These are phyloP conservation scores for Aspergillus sp. DNA, from an alignment of 2,329 filamentous ascomycete genomes.

Conservation along the genomic window DNA sequence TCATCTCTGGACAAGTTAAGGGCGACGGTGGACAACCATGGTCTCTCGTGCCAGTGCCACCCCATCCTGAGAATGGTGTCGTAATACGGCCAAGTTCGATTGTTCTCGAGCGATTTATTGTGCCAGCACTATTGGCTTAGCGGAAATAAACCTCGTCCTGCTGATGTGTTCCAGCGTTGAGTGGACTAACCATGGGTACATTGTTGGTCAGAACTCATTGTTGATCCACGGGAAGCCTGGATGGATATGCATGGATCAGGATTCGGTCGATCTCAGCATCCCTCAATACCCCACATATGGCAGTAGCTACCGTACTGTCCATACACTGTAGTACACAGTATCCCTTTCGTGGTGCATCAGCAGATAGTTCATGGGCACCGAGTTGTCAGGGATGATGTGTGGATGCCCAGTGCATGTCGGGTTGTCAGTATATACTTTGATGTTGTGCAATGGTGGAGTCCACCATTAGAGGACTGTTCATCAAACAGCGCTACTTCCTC, in stretches of 20 bases:
- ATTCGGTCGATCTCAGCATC: not conserved
- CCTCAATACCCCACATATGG: not conserved
- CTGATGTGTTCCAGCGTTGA: not conserved
- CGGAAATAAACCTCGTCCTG: not conserved
- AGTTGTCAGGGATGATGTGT: not conserved
- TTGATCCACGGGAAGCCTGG: not conserved
- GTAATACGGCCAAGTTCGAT: constrained; percentile 7
- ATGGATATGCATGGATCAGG: not conserved
- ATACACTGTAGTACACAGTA: not conserved
- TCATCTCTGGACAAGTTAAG: constrained; percentile 1
- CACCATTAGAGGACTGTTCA: not conserved
- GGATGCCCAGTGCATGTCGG: not conserved
- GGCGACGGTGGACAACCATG: constrained; percentile 1
- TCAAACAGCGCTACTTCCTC: not conserved
- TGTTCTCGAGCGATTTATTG: not conserved
- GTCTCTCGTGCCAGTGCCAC: not conserved
- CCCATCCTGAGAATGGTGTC: constrained; percentile 12
- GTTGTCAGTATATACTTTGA: not conserved
- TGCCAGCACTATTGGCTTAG: not conserved
- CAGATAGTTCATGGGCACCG: not conserved
- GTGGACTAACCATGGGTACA: not conserved
- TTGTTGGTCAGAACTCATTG: not conserved
- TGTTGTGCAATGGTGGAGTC: not conserved
- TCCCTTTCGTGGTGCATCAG: not conserved
- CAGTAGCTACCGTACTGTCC: not conserved